Evolutionary conservation across 495 filamentous ascomycete species (phyloP), one percentile per base, ranked within the genome.

Genomic region (Tuber microsphaerosporum): DNA sequence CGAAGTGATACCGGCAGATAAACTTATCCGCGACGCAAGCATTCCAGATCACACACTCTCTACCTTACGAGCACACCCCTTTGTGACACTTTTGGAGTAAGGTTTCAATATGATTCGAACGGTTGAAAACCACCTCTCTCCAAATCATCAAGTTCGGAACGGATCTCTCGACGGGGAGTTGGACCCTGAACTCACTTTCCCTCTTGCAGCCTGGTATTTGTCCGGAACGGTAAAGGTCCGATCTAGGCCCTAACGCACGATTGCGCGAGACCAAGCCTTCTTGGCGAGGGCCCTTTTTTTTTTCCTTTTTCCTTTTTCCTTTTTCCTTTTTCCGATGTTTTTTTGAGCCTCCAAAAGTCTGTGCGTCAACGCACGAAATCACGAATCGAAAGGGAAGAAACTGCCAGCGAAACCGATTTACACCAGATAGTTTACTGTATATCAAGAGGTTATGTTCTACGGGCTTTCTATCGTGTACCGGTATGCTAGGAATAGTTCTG

Each of bases 71-170:
- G 39, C 39, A 56, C 9, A n/a, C 22, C 48, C 22, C 48, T n/a
- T n/a, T 3, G 48, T n/a, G 22, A 56, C 7, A 2, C 48, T 56
- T n/a, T 14, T 61, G 51, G 51, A 31, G 51, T 16, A 34, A 34
- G 56, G 56, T 34, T 34, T 19, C 34, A 34, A 34, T 65, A 34
- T 65, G 56, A 65, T 65, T 65, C 56, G 56, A 65, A 12, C 56
- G 31, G 56, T 34, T 65, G 56, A 34, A 34, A 65, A 31, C 34
- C 56, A 65, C 26, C 56, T 65, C 56, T 61, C 51, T 65, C 56
- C 56, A 65, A 31, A 65, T 65, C 56, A 65, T 65, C 26, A 65
- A 65, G 34, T 65, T 65, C 14, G 56, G 56, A 65, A 34, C 56
- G 12, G 56, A 65, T 65, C 56, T 65, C 56, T 34, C 26, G 5